Percentiles rank a stretch among this genome's conserved stretches.
Conservation (phyloP, 108 stramenopile species). For the Cyclotella baltica region DNA sequence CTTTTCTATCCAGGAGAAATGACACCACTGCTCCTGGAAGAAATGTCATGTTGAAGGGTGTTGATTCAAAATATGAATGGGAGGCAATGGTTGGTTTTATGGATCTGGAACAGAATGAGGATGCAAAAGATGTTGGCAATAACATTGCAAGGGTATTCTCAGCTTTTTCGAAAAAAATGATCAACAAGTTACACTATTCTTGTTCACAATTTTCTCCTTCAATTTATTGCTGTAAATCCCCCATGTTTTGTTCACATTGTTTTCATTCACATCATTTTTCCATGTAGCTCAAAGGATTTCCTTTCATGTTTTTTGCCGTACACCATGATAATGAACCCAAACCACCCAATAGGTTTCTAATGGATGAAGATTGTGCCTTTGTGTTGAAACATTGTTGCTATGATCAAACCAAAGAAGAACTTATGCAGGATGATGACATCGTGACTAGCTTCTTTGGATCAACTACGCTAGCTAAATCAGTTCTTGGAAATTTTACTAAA, state of each 20-base stretch:
- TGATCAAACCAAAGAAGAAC: not conserved
- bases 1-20: not conserved
- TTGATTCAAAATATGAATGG: not conserved
- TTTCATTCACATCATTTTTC: no score
- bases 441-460: not conserved
- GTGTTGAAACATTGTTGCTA: not conserved
- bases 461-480: not conserved
- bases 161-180: not conserved
- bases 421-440: not conserved
- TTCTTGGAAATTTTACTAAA: not conserved
- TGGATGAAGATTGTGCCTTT: not conserved
- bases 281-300: not conserved
- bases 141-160: not conserved
- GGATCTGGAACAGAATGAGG: not conserved
- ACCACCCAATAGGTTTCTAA: not conserved
- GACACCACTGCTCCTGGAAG: not conserved
- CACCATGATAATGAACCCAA: not conserved
- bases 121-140: not conserved
- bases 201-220: not conserved
- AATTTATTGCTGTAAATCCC: not conserved
- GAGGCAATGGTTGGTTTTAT: not conserved
- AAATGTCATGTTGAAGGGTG: not conserved
- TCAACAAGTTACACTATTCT: not conserved
- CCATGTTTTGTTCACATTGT: no score
- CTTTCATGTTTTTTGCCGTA: not conserved